Evolutionary conservation across 1,284 basidiomycete species (phyloP).

Genomic region (Leccinum subrobustum): DNA sequence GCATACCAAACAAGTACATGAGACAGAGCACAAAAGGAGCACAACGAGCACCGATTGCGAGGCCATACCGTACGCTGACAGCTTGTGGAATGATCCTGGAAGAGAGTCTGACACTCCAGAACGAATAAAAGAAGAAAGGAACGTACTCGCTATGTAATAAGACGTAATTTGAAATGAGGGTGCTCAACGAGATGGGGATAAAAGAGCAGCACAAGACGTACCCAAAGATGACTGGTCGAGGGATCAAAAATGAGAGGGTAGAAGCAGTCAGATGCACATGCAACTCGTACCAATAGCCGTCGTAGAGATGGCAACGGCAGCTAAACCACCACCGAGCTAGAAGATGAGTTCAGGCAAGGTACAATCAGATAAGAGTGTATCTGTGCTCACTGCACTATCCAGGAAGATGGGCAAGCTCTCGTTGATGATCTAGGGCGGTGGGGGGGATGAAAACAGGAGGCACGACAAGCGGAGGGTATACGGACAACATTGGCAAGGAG

Average conservation of each 20-base stretch:
- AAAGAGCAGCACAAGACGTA: constrained; percentile 39
- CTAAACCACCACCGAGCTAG: constrained; percentile 80
- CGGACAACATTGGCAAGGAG: constrained; percentile 83
- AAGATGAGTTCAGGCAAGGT: not conserved
- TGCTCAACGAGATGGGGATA: not conserved
- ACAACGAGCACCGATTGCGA: constrained; percentile 85
- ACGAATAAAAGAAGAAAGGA: constrained; percentile 1
- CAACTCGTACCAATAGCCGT: constrained; percentile 67
- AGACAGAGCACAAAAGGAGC: constrained; percentile 77
- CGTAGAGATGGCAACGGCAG: constrained; percentile 83
- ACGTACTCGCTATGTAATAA: constrained; percentile 46
- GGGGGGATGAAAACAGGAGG: constrained; percentile 9
- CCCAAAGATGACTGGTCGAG: constrained; percentile 71
- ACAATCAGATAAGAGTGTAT: not conserved
- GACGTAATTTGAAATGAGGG: not conserved
- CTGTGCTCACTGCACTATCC: constrained; percentile 71
- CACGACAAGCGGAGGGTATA: not conserved
- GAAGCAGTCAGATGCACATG: not conserved
- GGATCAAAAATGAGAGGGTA: not conserved
- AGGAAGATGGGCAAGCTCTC: constrained; percentile 94
- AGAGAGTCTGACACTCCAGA: not conserved
- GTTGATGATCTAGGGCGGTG: constrained; percentile 77
- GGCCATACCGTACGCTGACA: constrained; percentile 86
- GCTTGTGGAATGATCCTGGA: constrained; percentile 87
- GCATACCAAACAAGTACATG: constrained; percentile 78